These are phyloP conservation scores for Pholiota molesta DNA, from an alignment of 768 basidiomycete species.

Conservation along the genomic window DNA sequence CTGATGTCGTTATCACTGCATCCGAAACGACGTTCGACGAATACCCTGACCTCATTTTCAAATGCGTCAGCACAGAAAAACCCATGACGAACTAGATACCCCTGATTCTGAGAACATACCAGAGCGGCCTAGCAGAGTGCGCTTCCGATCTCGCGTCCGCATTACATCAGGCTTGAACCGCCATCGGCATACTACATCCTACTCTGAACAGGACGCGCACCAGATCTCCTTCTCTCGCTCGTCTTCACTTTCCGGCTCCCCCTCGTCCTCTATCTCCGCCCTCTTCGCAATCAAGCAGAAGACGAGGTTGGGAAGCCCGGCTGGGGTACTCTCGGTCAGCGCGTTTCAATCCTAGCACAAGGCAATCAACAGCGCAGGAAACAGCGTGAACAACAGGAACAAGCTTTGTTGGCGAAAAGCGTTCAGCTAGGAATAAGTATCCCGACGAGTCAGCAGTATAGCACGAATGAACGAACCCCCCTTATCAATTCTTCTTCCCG, in stretches of 20 bases:
- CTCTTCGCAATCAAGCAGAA: constrained; percentile 61
- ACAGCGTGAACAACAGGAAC: constrained; percentile 18
- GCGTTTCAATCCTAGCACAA: constrained; percentile 45
- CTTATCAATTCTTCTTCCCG: constrained; percentile 19
- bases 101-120: constrained; percentile 20
- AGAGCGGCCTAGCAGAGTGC: constrained; percentile 42
- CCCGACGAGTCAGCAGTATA: background rate
- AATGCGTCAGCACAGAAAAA: constrained; percentile 19
- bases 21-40: constrained; percentile 5
- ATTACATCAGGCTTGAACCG: constrained; percentile 71
- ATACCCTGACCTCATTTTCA: constrained; percentile 7
- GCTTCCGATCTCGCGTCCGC: constrained; percentile 76
- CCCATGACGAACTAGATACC: constrained; percentile 24
- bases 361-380: constrained; percentile 25
- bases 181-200: constrained; percentile 35
- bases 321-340: constrained; percentile 65
- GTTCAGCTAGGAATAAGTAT: constrained; percentile 11
- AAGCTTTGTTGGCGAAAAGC: constrained; percentile 14
- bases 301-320: constrained; percentile 48
- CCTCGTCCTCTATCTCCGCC: constrained; percentile 85
- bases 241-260: constrained; percentile 60
- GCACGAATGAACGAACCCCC: constrained; percentile 26
- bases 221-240: constrained; percentile 26
- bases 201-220: constrained; percentile 17
- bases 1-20: constrained; percentile 10